Conservation (phyloP, 2,329 filamentous ascomycete species). For the Fusarium chaquense region DNA sequence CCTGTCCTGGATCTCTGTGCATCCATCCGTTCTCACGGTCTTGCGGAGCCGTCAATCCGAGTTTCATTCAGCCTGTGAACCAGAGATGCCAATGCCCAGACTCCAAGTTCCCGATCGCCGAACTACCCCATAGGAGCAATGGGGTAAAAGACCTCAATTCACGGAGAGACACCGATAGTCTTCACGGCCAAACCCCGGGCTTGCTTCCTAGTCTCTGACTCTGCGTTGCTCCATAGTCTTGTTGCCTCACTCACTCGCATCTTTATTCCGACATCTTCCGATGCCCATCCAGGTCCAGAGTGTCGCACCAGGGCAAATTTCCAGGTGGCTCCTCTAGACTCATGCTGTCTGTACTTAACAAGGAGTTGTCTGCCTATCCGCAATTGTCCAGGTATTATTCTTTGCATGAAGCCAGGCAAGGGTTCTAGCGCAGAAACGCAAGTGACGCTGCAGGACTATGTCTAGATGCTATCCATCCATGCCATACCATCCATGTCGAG, state of each 20-base stretch:
- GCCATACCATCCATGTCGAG: slow-evolving; percentile 2
- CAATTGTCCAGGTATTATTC: slow-evolving; percentile 4
- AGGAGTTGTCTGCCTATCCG: not conserved
- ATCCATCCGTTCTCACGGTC: slow-evolving; percentile 25
- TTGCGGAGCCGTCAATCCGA: slow-evolving; percentile 40
- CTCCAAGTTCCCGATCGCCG: slow-evolving; percentile 37
- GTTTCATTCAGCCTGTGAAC: slow-evolving; percentile 25
- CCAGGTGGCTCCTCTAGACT: slow-evolving; percentile 16
- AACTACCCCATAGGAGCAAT: slow-evolving; percentile 5
- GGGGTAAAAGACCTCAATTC: slow-evolving; percentile 14
- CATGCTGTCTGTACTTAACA: slow-evolving; percentile 18
- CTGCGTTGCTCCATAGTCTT: slow-evolving; percentile 16
- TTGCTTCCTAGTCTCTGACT: slow-evolving; percentile 21
- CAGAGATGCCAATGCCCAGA: slow-evolving; percentile 17
- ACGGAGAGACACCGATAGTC: slow-evolving; percentile 33
- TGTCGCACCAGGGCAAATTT: slow-evolving; percentile 27
- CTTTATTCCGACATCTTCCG: slow-evolving; percentile 40
- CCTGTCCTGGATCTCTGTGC: not conserved
- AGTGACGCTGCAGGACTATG: slow-evolving; percentile 40
- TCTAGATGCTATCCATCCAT: slow-evolving; percentile 11
- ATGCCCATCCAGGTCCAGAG: slow-evolving; percentile 21
- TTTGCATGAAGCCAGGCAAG: slow-evolving; percentile 31
- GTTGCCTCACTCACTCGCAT: slow-evolving; percentile 36
- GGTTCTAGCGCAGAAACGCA: slow-evolving; percentile 40
- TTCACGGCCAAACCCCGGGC: slow-evolving; percentile 28